These are phyloP conservation scores for Berberis thunbergii DNA, from an alignment of 164 flowering plant genomes.

Conservation along the genomic window DNA sequence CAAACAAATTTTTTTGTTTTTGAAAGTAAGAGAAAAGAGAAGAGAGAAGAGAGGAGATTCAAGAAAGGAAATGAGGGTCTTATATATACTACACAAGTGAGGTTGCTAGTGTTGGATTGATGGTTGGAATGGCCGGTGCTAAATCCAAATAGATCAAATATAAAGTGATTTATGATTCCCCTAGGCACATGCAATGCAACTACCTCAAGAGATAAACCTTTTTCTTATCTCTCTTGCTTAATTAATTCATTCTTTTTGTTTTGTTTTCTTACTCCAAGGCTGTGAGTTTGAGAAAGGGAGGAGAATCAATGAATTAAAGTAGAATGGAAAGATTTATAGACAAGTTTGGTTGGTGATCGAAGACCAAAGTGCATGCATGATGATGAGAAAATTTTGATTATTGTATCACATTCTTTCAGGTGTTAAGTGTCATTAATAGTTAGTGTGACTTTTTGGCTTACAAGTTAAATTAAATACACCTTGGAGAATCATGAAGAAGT, in stretches of 20 bases:
- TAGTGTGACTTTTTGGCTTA: no score
- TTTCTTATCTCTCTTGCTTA: neutral
- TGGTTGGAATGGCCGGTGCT: neutral
- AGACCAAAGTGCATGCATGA: neutral
- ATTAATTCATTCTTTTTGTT: conserved; percentile 2
- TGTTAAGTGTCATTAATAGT: neutral
- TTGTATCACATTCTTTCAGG: neutral
- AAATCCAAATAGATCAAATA: neutral
- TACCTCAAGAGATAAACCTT: neutral
- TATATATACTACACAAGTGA: neutral
- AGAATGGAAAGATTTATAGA: conserved; percentile 2
- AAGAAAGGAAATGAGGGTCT: neutral
- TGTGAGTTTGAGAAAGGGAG: neutral
- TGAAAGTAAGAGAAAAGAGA: neutral
- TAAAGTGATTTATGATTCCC: neutral
- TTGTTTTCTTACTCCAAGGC: conserved; percentile 6
- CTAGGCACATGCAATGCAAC: conserved; percentile 10
- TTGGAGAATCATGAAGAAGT: no score
- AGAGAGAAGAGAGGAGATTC: neutral
- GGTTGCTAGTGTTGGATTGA: neutral
- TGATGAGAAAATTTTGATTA: neutral
- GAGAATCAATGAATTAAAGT: neutral
- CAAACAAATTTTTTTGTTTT: neutral
- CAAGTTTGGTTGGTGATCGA: neutral
- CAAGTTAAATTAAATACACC: no score